A percentile compares a stretch with the other conserved stretches of the same genome.
phyloP scores from a whole-genome alignment of 495 filamentous ascomycete species.

The Xylaria acuta region DNA sequence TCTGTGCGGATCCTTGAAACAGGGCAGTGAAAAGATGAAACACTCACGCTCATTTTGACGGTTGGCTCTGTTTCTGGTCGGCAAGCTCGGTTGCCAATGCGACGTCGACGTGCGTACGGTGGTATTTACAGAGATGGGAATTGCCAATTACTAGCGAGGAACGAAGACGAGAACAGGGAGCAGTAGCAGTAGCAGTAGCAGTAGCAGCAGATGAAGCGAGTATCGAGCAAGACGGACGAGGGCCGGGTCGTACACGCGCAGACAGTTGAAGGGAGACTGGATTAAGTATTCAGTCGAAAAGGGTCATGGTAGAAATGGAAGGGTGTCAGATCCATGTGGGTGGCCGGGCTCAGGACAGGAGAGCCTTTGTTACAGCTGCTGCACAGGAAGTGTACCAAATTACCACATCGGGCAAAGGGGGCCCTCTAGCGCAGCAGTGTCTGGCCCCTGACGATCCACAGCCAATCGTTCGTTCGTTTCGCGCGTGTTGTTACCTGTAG shows the following conservation, averaged over 20 bases:
- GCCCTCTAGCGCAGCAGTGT: neutral
- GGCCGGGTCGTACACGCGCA: neutral
- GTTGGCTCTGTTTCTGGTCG: slow-evolving; percentile 19
- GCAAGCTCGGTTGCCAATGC: slow-evolving; percentile 40
- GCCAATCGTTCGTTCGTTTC: slow-evolving; percentile 9
- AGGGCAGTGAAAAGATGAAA: slow-evolving; percentile 37
- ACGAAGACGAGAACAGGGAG: slow-evolving; percentile 45
- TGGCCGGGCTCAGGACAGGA: slow-evolving; percentile 2
- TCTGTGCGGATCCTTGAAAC: slow-evolving; percentile 32
- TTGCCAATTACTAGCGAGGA: slow-evolving; percentile 40
- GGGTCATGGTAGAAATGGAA: neutral
- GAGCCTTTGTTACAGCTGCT: slow-evolving; percentile 22
- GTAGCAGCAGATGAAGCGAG: neutral
- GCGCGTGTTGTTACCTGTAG: too few relatives aligned
- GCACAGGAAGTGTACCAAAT: neutral
- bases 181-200: neutral
- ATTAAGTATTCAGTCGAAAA: neutral
- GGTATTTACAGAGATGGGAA: slow-evolving; percentile 1
- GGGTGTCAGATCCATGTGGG: slow-evolving; percentile 18
- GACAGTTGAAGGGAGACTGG: slow-evolving; percentile 11
- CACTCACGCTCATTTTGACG: slow-evolving; percentile 56
- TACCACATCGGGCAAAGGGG: slow-evolving; percentile 18
- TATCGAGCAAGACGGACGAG: neutral
- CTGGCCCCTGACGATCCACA: slow-evolving; percentile 17
- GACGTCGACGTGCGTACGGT: slow-evolving; percentile 29